Percentiles rank a stretch among this genome's conserved stretches.
phyloP scores from a whole-genome alignment of 2,329 filamentous ascomycete genomes.

The Cadophora sp. region DNA sequence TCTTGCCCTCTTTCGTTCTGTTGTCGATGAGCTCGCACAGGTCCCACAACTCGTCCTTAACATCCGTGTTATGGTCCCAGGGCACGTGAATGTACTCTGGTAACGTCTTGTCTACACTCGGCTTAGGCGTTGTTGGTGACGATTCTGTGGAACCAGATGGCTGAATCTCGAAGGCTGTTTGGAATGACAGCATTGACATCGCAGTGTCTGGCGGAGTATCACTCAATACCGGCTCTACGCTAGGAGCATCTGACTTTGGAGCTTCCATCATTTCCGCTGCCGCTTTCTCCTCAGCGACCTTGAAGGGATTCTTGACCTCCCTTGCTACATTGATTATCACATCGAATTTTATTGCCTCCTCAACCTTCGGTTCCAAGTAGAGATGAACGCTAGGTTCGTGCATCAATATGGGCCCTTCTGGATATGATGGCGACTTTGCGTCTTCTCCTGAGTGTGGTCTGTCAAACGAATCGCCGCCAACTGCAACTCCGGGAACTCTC shows the following conservation, averaged over 20 bases:
- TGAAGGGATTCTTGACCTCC: conserved; percentile 81
- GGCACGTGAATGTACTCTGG: conserved; percentile 88
- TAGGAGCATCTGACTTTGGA: conserved; percentile 37
- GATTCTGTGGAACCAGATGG: conserved; percentile 44
- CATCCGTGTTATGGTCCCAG: conserved; percentile 90
- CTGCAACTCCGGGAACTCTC: conserved; percentile 53
- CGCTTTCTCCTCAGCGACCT: conserved; percentile 46
- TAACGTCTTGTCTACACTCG: conserved; percentile 53
- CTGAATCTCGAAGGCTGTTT: conserved; percentile 66
- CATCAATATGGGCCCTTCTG: conserved; percentile 81
- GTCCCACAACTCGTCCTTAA: conserved; percentile 76
- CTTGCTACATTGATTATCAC: conserved; percentile 85
- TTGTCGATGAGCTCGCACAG: conserved; percentile 80
- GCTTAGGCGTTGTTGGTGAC: conserved; percentile 63
- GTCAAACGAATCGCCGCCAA: conserved; percentile 67
- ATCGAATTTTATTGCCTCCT: conserved; percentile 79
- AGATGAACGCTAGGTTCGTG: conserved; percentile 80
- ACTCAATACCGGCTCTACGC: conserved; percentile 12
- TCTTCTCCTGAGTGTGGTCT: conserved; percentile 78
- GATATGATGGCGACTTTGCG: conserved; percentile 82
- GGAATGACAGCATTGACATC: conserved; percentile 62
- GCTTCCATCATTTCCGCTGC: conserved; percentile 41
- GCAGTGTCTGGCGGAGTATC: conserved; percentile 57
- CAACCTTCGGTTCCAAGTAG: conserved; percentile 79
- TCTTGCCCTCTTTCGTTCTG: conserved; percentile 75